Evolutionary conservation across 805 yeast genomes (phyloP).

Genomic region (Kluyveromyces aestuarii): DNA sequence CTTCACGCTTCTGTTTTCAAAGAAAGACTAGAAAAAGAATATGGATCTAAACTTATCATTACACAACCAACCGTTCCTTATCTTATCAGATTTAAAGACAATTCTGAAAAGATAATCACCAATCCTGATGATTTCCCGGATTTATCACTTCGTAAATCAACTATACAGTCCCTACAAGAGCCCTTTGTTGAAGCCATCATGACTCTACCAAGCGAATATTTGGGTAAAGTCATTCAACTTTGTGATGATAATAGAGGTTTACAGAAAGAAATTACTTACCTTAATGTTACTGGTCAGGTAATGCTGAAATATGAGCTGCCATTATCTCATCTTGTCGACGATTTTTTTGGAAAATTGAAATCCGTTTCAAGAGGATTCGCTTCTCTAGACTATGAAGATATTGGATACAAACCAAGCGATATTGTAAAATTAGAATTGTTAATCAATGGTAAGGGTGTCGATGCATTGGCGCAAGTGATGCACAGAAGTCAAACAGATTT

Average conservation of each 20-base stretch:
- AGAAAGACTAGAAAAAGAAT: constrained; percentile 85
- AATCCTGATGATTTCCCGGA: constrained; percentile 94
- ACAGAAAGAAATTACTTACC: constrained; percentile 69
- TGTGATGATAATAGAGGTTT: constrained; percentile 80
- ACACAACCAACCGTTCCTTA: constrained; percentile 97
- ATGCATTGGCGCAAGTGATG: constrained; percentile 86
- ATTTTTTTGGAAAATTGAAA: constrained; percentile 88
- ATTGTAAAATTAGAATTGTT: constrained; percentile 80
- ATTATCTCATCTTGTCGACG: constrained; percentile 83
- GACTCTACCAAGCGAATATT: constrained; percentile 83
- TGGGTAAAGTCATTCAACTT: constrained; percentile 78
- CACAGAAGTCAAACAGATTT: constrained; percentile 68
- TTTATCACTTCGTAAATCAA: constrained; percentile 28
- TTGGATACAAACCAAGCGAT: constrained; percentile 73
- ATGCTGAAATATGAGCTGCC: constrained; percentile 74
- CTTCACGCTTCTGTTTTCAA: constrained; percentile 91
- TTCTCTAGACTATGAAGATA: constrained; percentile 88
- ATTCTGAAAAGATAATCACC: constrained; percentile 54
- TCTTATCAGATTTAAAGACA: constrained; percentile 59
- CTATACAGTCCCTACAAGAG: constrained; percentile 49
- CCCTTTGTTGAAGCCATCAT: constrained; percentile 87
- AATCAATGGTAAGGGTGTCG: constrained; percentile 83
- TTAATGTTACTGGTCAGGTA: constrained; percentile 67
- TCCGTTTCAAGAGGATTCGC: constrained; percentile 90
- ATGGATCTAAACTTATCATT: constrained; percentile 84